Base-by-base conservation (phyloP, 129 eudicot species). In the Deinandra increscens region DNA sequence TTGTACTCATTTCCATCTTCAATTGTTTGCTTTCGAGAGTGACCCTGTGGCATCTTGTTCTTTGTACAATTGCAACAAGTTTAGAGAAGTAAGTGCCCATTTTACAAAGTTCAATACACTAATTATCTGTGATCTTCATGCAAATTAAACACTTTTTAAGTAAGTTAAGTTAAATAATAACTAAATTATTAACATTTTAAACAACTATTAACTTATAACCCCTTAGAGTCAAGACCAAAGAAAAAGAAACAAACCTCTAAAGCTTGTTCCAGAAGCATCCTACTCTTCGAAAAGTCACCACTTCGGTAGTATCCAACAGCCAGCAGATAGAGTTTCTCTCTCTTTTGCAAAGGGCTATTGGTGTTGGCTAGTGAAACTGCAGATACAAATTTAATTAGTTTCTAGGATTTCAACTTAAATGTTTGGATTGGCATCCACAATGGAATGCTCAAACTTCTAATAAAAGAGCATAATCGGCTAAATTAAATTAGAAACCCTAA, bases 261-360 rank as follows among this genome's bases (percentile, higher is more conserved):
- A 44, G 89, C 84, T 73, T 82, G 81, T 38, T 84, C 89, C 17
- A 84, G 82, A 74, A 87, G 85, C 79, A 79, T 75, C 79, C 93
- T 79, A 60, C 89, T 84, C 86, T 59, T 87, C 61, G 87, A 19
- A 44, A 69, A 81, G 15, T 87, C 89, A 79, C 87, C 81, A 66
- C 83, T 83, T 45, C 88, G 72, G 75, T 86, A 86, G 72, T 83
- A 83, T 60, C 92, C 92, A 77, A 87, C 87, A 70, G 89, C 93
- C 54, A 87, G 62, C 20, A 87, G 86, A 68, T 87, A 87, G 17
- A 81, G 51, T 64, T 82, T 84, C 75, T 87, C 94, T 42, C 89
- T 81, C 79, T 49, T 76, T 77, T 81, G 79, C 78, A 87, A 63
- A 6, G 89, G 94, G 49, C 83, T 81, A 74, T 36, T 71, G 11